Base-by-base conservation (phyloP, 139 green algal genomes). In the Tetradesmus lagerheimii region DNA sequence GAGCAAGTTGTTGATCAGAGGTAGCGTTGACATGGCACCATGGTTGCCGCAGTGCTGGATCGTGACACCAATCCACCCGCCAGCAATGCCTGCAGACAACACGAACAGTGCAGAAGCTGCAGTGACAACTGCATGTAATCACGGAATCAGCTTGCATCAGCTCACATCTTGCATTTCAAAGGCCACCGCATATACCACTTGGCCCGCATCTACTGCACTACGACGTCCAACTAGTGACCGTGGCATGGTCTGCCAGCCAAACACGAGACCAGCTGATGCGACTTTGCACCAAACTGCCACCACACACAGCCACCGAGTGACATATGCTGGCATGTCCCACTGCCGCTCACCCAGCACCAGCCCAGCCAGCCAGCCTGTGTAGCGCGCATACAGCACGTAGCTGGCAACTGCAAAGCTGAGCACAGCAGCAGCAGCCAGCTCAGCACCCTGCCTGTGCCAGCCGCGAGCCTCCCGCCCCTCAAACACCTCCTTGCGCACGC, bases 401-500 rank as follows among this genome's bases (percentile, higher is more conserved):
- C 93, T 78, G 0, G 67, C 47, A 5, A 90, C 91, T 14, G 95
- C 93, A 89, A 94, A 96, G 38, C 80, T 90, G 37, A 97, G 91
- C 67, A 97, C 94, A 8, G 91, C 89, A 15, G 94, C 34, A 18
- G 95, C 95, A 18, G 96, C 95, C 27, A 91, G 74, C 90, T 97
- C 95, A 74, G 92, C 95, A 25, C 96, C 96, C 9, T 77, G 90
- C 80, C 96, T 92, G 93, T 98, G 96, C 43, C 90, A 93, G 35
- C 95, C 95, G 83, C 95, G 92, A 74, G 91, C 87, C 47, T 97
- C 94, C 18, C 88, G 62, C 27, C 95, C 95, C 85, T 94, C 94
- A 90, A 98, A 97, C 25, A 98, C 89, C 90, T 98, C 96, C 57
- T 91, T 94, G 37, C 94, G 91, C 57, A 98, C 96, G 9, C 96